Evolutionary conservation across 805 yeast species (phyloP), one percentile per base, ranked within the genome.

Genomic region (Vanderwaltozyma yarrowii): DNA sequence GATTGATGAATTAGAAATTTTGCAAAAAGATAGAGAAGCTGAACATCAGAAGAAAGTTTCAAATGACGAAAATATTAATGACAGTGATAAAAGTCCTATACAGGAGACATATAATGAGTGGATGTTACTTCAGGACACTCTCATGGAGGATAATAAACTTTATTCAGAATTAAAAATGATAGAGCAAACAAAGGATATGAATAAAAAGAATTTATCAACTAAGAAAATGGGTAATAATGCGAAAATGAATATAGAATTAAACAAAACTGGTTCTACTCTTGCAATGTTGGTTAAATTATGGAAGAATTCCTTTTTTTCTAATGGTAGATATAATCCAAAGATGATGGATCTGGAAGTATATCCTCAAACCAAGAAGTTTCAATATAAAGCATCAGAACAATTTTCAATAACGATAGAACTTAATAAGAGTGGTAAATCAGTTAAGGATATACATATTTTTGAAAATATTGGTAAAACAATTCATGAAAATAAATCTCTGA

Each of bases 341-440:
- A 21, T 21, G 23, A 28, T 29, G 17, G 42, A 45, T 11, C 33
- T 46, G 18, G 45, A 46, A 30, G 35, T 52, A 5, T 52, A 41
- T 33, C 54, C 57, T 8, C 51, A 45, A 26, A 42, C 50, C 5
- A 42, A 40, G 26, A 50, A 46, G 30, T 39, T 50, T 18, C 53
- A 50, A 35, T 52, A 50, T 30, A 49, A 50, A 3, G 30, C 40
- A 17, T 18, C 28, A 12, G 26, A 28, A 7, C 21, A 17, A 9
- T 42, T 35, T 30, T 40, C 44, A 7, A 42, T 45, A 7, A 41
- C 42, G 11, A 37, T 47, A 5, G 36, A 37, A 17, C 31, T 47
- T 10, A 38, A 35, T 29, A 40, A 36, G 15, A 24, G 18, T 38
- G 20, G 36, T 3, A 21, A 28, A 4, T 18, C 30, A n/a, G 39